Percentiles rank a stretch among this genome's conserved stretches.
phyloP scores from a whole-genome alignment of 306 rosid genomes.

The Hylodesmum podocarpum region DNA sequence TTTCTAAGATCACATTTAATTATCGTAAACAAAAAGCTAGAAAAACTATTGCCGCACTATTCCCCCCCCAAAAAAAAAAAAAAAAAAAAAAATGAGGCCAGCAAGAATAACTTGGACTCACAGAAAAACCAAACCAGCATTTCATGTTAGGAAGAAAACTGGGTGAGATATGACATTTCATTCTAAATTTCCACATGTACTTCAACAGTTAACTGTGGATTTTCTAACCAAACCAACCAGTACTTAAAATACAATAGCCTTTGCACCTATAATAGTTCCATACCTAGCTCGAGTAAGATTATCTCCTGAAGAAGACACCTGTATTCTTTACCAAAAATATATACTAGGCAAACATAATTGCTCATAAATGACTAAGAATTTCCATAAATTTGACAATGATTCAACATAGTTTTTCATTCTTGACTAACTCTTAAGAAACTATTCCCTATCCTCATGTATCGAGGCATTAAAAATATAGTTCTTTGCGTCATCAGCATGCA shows the following conservation, averaged over 20 bases:
- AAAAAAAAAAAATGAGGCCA: too few species aligned
- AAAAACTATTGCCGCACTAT: background rate
- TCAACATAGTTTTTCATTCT: slow-evolving; percentile 19
- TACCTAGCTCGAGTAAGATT: too few species aligned
- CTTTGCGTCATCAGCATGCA: slow-evolving; percentile 23
- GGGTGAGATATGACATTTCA: background rate
- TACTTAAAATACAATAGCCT: background rate
- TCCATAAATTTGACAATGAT: slow-evolving; percentile 1
- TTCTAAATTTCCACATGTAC: background rate
- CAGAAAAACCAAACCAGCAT: background rate
- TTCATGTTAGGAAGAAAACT: background rate
- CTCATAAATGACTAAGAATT: background rate
- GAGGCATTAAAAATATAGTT: slow-evolving; percentile 17
- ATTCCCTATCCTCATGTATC: background rate
- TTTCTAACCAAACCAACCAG: background rate
- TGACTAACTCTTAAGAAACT: slow-evolving; percentile 5
- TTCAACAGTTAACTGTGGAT: background rate
- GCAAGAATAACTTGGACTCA: background rate
- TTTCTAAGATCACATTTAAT: background rate
- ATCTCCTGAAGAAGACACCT: too few species aligned
- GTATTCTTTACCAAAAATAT: too few species aligned
- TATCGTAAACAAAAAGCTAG: background rate
- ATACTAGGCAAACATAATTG: background rate
- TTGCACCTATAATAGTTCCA: too few species aligned
- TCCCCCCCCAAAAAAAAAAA: too few species aligned